Percentiles rank a stretch among this genome's conserved stretches.
These are phyloP conservation scores for Claviceps pazoutovae DNA, from an alignment of 2,329 filamentous ascomycete species.

Conservation along the genomic window DNA sequence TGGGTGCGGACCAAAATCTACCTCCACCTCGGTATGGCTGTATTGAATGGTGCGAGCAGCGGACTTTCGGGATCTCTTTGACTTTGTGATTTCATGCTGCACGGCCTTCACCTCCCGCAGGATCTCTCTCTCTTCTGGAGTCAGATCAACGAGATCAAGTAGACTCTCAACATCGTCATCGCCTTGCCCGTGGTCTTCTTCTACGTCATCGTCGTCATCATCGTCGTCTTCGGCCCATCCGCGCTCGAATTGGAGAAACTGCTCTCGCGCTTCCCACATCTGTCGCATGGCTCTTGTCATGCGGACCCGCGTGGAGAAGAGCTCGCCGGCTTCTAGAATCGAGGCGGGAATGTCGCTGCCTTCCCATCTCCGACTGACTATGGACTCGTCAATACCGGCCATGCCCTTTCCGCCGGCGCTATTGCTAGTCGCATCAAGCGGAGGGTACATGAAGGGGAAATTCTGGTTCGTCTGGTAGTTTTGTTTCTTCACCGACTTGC, in stretches of 20 bases:
- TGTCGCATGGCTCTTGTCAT: slow-evolving; percentile 87
- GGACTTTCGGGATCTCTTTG: slow-evolving; percentile 2
- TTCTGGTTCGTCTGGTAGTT: slow-evolving; percentile 99
- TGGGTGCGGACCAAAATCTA: slow-evolving; percentile 34
- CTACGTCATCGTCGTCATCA: slow-evolving; percentile 24
- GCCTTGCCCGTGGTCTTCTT: slow-evolving; percentile 19
- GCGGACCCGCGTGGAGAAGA: slow-evolving; percentile 80
- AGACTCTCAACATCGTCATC: slow-evolving; percentile 34
- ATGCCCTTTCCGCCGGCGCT: slow-evolving; percentile 79
- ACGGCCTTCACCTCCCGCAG: slow-evolving; percentile 28
- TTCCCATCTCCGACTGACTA: slow-evolving; percentile 79
- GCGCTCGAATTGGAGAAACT: slow-evolving; percentile 80
- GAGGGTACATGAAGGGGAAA: slow-evolving; percentile 95
- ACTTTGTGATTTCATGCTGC: slow-evolving; percentile 17
- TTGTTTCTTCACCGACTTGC: slow-evolving; percentile 93
- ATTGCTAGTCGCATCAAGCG: slow-evolving; percentile 77
- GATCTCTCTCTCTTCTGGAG: slow-evolving; percentile 25
- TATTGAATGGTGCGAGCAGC: background rate
- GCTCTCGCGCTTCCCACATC: slow-evolving; percentile 86
- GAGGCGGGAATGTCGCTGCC: slow-evolving; percentile 90
- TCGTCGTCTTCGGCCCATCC: slow-evolving; percentile 56
- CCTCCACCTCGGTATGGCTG: slow-evolving; percentile 8
- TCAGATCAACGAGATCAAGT: slow-evolving; percentile 31
- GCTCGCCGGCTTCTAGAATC: slow-evolving; percentile 83
- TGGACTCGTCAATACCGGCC: slow-evolving; percentile 62